Evolutionary conservation across 305 asterid species (phyloP).

Genomic region (Withania somnifera): DNA sequence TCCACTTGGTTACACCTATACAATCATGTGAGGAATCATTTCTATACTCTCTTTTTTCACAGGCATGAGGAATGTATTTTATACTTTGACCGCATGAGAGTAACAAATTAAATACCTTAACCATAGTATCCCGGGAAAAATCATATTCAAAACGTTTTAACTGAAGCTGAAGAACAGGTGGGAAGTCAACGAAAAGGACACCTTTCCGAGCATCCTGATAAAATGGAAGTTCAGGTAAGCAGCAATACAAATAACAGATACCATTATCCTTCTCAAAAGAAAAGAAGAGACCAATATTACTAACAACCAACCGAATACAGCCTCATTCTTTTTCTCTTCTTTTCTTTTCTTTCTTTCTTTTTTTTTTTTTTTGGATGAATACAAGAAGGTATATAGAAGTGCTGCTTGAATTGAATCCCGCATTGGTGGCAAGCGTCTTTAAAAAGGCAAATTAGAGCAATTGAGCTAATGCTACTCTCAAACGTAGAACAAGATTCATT

Average conservation of each 20-base stretch:
- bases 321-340: neutral
- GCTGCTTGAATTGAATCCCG: neutral
- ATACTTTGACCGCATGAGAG: neutral
- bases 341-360: neutral
- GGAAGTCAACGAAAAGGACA: slow-evolving; percentile 83
- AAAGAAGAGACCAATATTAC: neutral
- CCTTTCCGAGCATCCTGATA: slow-evolving; percentile 95
- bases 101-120: slow-evolving; percentile 44
- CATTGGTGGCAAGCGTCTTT: neutral
- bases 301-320: neutral
- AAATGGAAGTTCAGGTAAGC: neutral
- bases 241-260: neutral
- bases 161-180: slow-evolving; percentile 98
- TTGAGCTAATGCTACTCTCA: neutral
- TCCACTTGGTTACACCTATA: neutral
- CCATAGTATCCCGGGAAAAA: slow-evolving; percentile 90
- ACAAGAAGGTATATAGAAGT: neutral
- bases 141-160: slow-evolving; percentile 91
- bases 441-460: neutral
- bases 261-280: neutral
- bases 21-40: neutral
- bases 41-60: neutral
- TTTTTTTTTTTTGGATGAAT: neutral
- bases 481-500: neutral
- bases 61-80: neutral